Evolutionary conservation across 2,329 filamentous ascomycete species (phyloP), one percentile per base, ranked within the genome.

Genomic region (Colletotrichum sp.): DNA sequence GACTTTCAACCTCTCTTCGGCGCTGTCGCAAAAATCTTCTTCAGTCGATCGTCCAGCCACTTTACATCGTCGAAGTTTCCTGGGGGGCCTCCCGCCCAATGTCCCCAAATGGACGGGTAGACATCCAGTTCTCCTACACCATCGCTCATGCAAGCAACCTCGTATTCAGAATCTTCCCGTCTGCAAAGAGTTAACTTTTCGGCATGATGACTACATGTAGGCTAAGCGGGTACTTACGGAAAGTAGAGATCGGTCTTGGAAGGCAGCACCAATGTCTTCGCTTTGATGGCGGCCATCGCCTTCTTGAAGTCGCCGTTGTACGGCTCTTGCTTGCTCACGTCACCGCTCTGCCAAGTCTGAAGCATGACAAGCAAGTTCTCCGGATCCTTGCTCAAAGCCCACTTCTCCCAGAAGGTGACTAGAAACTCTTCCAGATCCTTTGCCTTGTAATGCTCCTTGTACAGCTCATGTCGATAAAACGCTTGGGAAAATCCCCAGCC

Each of bases 401-500:
- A 96, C 0, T 85, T 85, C 82, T 96, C 95, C 94, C 95, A 96
- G 80, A 95, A 95, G 15, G 89, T 91, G 8, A 91, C 85, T 88
- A 96, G 90, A 77, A 96, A 96, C 69, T 94, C 92, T 77, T 96
- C 94, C 3, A 96, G 86, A 15, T 72, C 69, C 2, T 83, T 92
- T 28, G 74, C 71, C 12, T 34, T 8, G 64, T 76, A 76, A 48
- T 74, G 60, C 30, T 69, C n/a, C 81, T 94, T 90, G 81, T 93
- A 93, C n/a, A 95, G 75, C 81, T 89, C 92, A 78, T 95, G 87
- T 2, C 95, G 89, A 80, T 96, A 96, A 80, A 96, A 96, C 0
- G 93, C 89, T 80, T 96, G 94, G 68, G 92, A 94, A 80, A 96
- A 94, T 0, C 95, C 95, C 94, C 92, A 97, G 1, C 94, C 95